Conservation (phyloP, 73 alveolate species). For the Stentor roeselii region DNA sequence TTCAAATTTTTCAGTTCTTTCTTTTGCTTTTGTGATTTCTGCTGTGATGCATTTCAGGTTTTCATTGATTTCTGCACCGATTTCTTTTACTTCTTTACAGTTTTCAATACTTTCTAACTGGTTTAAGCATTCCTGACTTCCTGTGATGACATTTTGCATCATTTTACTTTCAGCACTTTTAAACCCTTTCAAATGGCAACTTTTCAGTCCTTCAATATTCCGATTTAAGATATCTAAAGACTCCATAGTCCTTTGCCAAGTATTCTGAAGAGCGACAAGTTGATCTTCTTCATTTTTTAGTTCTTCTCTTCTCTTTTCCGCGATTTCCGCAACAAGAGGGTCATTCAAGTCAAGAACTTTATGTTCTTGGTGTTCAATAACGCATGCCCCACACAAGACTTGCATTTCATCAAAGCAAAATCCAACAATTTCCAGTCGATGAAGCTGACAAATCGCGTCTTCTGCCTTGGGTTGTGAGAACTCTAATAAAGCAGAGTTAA, state of each 20-base stretch:
- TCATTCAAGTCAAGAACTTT: background rate
- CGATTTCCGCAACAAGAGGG: background rate
- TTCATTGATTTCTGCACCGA: background rate
- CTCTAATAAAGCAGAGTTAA: constrained; percentile 9
- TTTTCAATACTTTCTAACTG: background rate
- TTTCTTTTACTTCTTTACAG: background rate
- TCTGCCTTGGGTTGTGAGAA: background rate
- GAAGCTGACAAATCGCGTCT: background rate
- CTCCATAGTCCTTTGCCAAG: background rate
- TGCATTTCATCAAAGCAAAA: background rate
- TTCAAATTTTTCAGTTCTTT: constrained; percentile 7
- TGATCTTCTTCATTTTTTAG: background rate
- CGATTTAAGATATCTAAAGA: background rate
- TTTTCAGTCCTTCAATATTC: background rate
- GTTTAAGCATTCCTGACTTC: background rate
- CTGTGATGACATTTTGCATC: background rate
- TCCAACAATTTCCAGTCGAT: constrained; percentile 19
- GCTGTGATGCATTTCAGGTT: background rate
- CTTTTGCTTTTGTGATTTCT: background rate
- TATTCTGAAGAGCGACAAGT: background rate
- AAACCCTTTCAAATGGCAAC: background rate
- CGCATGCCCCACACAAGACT: constrained; percentile 24
- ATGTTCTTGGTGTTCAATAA: constrained; percentile 17
- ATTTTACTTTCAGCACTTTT: background rate
- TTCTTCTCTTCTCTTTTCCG: background rate